Evolutionary conservation across 176 grass and related monocot genomes (phyloP).

Genomic region (Poa pratensis): DNA sequence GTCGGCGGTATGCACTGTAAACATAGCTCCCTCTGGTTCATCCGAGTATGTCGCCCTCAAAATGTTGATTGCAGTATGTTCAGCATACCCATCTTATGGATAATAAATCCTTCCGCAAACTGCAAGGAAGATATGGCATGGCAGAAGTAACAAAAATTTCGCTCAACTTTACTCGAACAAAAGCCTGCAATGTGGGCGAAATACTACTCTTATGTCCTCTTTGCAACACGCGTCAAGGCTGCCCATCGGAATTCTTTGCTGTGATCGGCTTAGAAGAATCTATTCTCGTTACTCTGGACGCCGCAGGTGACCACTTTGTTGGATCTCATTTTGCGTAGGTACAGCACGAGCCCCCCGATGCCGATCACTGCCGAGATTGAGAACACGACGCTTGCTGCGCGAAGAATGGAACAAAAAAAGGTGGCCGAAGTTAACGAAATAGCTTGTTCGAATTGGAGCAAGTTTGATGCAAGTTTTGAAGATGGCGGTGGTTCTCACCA

Average conservation of each 20-base stretch:
- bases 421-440: neutral
- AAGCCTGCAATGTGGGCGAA: neutral
- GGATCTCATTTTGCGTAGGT: slow-evolving; percentile 65
- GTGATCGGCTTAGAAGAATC: slow-evolving; percentile 53
- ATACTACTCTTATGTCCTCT: neutral
- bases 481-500: slow-evolving; percentile 44
- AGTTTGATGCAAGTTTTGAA: neutral
- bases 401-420: neutral
- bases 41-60: neutral
- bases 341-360: slow-evolving; percentile 76
- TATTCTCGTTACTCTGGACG: slow-evolving; percentile 86
- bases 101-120: neutral
- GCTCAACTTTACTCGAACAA: neutral
- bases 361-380: slow-evolving; percentile 64
- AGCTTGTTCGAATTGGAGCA: neutral
- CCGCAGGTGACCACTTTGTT: slow-evolving; percentile 83
- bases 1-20: too few species aligned
- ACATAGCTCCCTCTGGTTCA: neutral
- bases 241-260: neutral
- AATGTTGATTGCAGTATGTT: neutral
- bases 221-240: neutral
- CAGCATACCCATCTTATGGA: neutral
- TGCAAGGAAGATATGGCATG: neutral
- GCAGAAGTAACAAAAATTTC: neutral
- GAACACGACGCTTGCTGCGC: slow-evolving; percentile 67